Base-by-base conservation (phyloP, 2,329 filamentous ascomycete species). In the Cytospora piceae region DNA sequence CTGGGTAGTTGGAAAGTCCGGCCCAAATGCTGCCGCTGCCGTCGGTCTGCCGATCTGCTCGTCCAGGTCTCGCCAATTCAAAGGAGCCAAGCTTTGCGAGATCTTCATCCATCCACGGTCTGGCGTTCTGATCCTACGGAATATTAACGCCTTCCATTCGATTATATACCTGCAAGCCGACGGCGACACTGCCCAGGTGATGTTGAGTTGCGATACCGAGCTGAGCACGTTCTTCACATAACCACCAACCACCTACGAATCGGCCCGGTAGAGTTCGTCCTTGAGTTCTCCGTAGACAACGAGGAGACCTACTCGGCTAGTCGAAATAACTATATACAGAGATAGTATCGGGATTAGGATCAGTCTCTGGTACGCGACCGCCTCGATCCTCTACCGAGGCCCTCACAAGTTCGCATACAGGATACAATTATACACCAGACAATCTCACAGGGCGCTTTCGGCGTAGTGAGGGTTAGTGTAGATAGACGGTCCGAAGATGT, bases 361-460 rank as follows among this genome's bases (percentile, higher is more conserved):
- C 27, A 34, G 27, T 53, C 22, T 31, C 27, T n/a, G 1, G 9
- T 12, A 2, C 39, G 37, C 15, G 20, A 46, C 37, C 32, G 27
- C 53, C 29, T 63, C 27, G 29, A 63, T 27, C 24, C 39, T 32
- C 39, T 63, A 22, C 54, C 53, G 8, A 15, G n/a, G 17, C n/a
- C 31, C 20, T 51, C 39, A 37, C 53, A 63, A 3, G 11, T 29
- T n/a, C 29, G 31, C 8, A 52, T 39, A 3, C 32, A 58, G 61
- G 15, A 67, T 27, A 6, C 63, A 11, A 60, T 67, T 39, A 61
- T 67, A 17, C 60, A 69, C 63, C 54, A 67, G n/a, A 61, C 57
- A n/a, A 56, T 69, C 17, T 61, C 60, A 2, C 49, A 55, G 22
- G 66, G 66, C 37, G 65, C 63, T 12, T 69, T 69, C 24, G 66